A percentile compares a stretch with the other conserved stretches of the same genome.
Evolutionary conservation across 768 basidiomycete genomes (phyloP).

Genomic region (Russula earlei): DNA sequence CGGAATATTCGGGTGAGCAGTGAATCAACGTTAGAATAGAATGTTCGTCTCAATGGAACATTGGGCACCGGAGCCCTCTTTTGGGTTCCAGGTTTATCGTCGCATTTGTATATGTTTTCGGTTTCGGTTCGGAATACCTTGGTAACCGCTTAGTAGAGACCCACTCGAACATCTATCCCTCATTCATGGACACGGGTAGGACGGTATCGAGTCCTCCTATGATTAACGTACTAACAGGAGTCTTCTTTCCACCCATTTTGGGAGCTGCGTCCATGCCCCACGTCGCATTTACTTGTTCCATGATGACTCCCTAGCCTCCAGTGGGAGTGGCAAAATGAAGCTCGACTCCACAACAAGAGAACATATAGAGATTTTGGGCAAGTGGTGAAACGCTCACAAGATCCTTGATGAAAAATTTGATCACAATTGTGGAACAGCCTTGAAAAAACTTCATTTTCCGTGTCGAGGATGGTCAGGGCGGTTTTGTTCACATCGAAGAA

Average conservation of each 20-base stretch:
- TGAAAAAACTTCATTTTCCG: slow-evolving; percentile 6
- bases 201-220: neutral
- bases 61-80: neutral
- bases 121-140: neutral
- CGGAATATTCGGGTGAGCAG: neutral
- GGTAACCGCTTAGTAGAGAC: neutral
- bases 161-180: neutral
- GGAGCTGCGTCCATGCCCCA: neutral
- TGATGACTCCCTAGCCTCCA: neutral
- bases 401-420: neutral
- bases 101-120: neutral
- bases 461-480: neutral
- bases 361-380: neutral
- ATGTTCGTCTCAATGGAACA: neutral
- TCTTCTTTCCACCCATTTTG: neutral
- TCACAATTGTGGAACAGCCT: slow-evolving; percentile 5
- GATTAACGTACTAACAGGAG: neutral
- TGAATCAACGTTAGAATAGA: neutral
- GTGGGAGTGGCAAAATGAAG: neutral
- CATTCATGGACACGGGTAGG: no score
- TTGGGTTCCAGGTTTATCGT: neutral
- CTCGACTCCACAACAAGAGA: no score
- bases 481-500: neutral
- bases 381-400: neutral
- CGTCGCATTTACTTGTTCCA: no score